These are phyloP conservation scores for Ophiostoma sp. DNA, from an alignment of 2,329 filamentous ascomycete species.

Conservation along the genomic window DNA sequence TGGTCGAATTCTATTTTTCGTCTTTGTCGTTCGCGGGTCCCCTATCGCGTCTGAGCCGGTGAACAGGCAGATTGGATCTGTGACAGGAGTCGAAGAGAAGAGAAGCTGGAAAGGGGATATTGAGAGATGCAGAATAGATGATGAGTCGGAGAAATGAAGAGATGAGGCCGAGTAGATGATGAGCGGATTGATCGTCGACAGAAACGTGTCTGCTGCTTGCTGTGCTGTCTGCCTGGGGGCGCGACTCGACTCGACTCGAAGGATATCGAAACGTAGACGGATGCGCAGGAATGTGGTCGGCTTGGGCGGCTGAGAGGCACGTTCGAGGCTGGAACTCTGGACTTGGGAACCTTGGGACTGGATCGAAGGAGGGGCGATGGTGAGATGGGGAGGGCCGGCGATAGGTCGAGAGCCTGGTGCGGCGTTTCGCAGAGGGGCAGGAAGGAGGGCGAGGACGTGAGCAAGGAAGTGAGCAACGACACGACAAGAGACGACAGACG, in stretches of 20 bases:
- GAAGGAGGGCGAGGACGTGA: neutral
- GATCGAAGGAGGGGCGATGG: constrained; percentile 9
- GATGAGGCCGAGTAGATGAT: neutral
- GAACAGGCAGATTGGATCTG: neutral
- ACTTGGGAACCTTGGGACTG: neutral
- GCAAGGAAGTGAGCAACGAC: neutral
- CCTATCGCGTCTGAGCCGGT: neutral
- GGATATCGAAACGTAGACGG: neutral
- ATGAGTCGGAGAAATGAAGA: neutral
- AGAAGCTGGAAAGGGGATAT: neutral
- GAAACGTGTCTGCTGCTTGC: constrained; percentile 5
- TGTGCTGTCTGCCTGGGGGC: neutral
- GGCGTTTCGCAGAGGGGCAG: constrained; percentile 14
- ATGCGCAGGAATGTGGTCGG: neutral
- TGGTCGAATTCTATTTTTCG: neutral
- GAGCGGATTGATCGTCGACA: neutral
- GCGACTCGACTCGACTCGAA: neutral
- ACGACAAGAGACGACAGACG: neutral
- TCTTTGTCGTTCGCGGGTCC: neutral
- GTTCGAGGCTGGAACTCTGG: constrained; percentile 4
- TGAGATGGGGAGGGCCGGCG: neutral
- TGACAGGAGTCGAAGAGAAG: neutral
- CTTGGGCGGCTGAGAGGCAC: neutral
- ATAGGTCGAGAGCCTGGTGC: neutral
- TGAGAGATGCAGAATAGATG: neutral